A percentile compares a stretch with the other conserved stretches of the same genome.
These are phyloP conservation scores for Hymenoscyphus occultus DNA, from an alignment of 2,329 filamentous ascomycete genomes.

Conservation along the genomic window DNA sequence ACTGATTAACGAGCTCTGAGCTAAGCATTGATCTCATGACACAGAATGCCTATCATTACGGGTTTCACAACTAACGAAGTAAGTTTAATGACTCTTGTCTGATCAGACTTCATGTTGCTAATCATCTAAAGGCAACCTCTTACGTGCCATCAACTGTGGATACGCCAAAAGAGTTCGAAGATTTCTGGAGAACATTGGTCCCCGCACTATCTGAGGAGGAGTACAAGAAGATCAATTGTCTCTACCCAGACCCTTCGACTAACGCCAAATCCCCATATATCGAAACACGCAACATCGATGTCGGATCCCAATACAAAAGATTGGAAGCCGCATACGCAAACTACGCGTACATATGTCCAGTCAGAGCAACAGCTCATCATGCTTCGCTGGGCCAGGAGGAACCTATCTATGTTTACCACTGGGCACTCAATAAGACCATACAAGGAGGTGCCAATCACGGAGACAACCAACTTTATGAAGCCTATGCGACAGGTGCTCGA, in stretches of 20 bases:
- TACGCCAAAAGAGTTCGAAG: conserved; percentile 45
- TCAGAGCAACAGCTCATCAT: conserved; percentile 55
- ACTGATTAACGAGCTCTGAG: too few relatives aligned
- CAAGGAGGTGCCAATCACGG: conserved; percentile 41
- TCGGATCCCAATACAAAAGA: conserved; percentile 54
- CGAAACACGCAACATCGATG: conserved; percentile 36
- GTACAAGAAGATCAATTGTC: conserved; percentile 48
- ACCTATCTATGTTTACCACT: conserved; percentile 55
- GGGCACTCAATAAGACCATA: conserved; percentile 43
- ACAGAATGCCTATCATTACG: conserved; percentile 56
- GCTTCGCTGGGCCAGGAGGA: conserved; percentile 19
- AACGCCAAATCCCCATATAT: conserved; percentile 41
- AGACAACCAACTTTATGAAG: conserved; percentile 46
- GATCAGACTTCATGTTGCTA: too few relatives aligned
- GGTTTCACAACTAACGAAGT: conserved; percentile 69
- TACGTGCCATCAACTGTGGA: conserved; percentile 45
- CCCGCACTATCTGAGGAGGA: conserved; percentile 53
- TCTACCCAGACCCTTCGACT: conserved; percentile 60
- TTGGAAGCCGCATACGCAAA: conserved; percentile 59
- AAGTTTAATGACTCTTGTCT: conserved; percentile 22
- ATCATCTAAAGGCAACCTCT: conserved; percentile 39
- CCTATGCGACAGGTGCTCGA: conserved; percentile 36
- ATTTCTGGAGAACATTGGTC: conserved; percentile 59
- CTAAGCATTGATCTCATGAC: too few relatives aligned
- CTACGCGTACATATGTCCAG: conserved; percentile 62